Evolutionary conservation across 257 asterid genomes (phyloP).

Genomic region (Fraxinus excelsior): DNA sequence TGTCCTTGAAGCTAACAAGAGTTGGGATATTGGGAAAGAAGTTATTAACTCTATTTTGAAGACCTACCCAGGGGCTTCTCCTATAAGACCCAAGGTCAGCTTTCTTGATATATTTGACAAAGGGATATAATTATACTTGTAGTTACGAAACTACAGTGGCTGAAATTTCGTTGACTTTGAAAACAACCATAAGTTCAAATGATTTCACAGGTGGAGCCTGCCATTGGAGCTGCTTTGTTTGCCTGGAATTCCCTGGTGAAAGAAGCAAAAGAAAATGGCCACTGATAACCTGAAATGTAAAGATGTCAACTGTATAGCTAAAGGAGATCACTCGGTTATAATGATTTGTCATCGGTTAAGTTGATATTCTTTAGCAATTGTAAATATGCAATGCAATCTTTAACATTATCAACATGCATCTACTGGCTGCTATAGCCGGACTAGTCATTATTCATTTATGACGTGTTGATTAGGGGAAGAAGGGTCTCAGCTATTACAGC

Average conservation of each 20-base stretch:
- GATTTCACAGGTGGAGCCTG: conserved; percentile 78
- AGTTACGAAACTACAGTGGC: neutral
- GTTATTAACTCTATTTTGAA: conserved; percentile 61
- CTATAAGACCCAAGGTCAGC: conserved; percentile 83
- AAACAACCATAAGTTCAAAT: neutral
- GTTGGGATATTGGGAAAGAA: conserved; percentile 83
- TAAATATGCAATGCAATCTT: conserved; percentile 19
- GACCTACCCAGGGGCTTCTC: conserved; percentile 72
- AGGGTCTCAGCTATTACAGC: neutral
- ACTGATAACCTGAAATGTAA: conserved; percentile 39
- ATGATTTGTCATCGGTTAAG: neutral
- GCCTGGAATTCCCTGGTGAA: conserved; percentile 70
- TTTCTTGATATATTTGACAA: conserved; percentile 12
- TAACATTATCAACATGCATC: neutral
- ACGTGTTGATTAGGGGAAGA: neutral
- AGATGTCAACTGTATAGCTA: conserved; percentile 19
- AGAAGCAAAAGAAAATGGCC: conserved; percentile 47
- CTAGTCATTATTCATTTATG: neutral
- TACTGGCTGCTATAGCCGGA: neutral
- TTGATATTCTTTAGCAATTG: conserved; percentile 15
- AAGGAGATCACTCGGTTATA: neutral
- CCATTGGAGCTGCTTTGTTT: conserved; percentile 83
- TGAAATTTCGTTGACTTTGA: neutral
- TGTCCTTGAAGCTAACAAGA: conserved; percentile 78
- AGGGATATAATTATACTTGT: neutral